Evolutionary conservation across 2,329 filamentous ascomycete species (phyloP).

Genomic region (Trichoderma aggressivum): DNA sequence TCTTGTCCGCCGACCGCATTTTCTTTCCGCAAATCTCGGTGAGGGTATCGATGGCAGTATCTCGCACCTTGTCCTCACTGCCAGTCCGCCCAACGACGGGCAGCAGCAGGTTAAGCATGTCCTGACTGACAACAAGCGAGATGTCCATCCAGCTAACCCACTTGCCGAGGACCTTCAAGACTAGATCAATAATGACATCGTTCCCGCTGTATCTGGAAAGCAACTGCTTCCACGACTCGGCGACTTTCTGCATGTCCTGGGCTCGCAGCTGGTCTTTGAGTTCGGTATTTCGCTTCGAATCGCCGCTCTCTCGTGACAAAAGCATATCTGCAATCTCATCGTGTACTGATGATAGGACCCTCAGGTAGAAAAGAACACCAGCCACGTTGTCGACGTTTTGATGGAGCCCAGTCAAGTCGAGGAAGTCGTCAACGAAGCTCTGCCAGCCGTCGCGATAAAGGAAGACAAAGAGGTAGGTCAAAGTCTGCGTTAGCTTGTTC

Average conservation of each 20-base stretch:
- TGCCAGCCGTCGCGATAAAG: conserved; percentile 86
- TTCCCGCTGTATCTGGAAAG: conserved; percentile 72
- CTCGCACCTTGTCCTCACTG: conserved; percentile 73
- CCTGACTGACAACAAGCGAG: conserved; percentile 82
- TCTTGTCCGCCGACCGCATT: conserved; percentile 92
- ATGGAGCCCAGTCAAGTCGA: conserved; percentile 65
- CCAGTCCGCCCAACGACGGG: conserved; percentile 78
- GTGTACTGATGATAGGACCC: conserved; percentile 84
- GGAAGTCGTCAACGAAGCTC: conserved; percentile 85
- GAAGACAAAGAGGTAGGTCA: conserved; percentile 88
- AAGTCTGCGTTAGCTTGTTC: conserved; percentile 94
- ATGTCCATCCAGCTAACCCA: conserved; percentile 99
- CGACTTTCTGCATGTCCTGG: conserved; percentile 84
- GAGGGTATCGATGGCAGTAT: conserved; percentile 90
- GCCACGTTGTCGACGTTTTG: conserved; percentile 66
- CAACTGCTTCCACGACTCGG: conserved; percentile 87
- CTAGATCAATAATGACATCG: conserved; percentile 77
- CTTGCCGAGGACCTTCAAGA: conserved; percentile 85
- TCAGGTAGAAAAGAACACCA: conserved; percentile 83
- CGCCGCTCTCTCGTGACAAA: conserved; percentile 70
- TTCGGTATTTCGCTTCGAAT: conserved; percentile 81
- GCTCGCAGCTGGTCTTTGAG: conserved; percentile 87
- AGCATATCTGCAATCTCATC: conserved; percentile 96
- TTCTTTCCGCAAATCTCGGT: conserved; percentile 97
- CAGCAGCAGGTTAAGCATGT: conserved; percentile 80